phyloP scores from a whole-genome alignment of 345 rosid genomes.

The Ceriops decandra region DNA sequence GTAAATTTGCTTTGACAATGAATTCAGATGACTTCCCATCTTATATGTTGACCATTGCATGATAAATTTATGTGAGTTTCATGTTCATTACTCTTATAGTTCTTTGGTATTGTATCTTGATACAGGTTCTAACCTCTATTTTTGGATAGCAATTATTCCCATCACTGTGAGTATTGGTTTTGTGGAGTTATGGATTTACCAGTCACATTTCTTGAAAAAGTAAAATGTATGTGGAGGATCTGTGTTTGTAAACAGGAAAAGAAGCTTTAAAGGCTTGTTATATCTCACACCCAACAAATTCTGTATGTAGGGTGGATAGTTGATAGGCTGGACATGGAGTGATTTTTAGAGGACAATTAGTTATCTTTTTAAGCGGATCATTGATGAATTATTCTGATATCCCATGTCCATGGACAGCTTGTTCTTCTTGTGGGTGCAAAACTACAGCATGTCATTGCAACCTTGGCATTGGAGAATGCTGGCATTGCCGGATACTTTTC shows the following conservation, averaged over 20 bases:
- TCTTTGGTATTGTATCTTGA: conserved; percentile 8
- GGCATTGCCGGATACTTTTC: conserved; percentile 47
- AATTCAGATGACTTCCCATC: neutral
- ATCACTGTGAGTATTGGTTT: conserved; percentile 50
- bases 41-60: conserved; percentile 1
- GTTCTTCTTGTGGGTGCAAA: conserved; percentile 83
- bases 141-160: conserved; percentile 95
- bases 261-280: neutral
- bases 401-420: conserved; percentile 38
- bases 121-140: conserved; percentile 92
- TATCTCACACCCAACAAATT: neutral
- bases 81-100: conserved; percentile 1
- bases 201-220: neutral
- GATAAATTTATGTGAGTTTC: conserved; percentile 1
- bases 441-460: conserved; percentile 88
- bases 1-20: neutral
- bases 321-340: neutral
- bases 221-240: neutral
- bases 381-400: conserved; percentile 7
- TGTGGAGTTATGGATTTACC: conserved; percentile 11
- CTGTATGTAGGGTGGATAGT: neutral
- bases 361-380: neutral
- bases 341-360: neutral
- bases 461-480: conserved; percentile 69
- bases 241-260: neutral